Evolutionary conservation across 1,139 yeast species (phyloP).

Genomic region (Geotrichum histeridarum): DNA sequence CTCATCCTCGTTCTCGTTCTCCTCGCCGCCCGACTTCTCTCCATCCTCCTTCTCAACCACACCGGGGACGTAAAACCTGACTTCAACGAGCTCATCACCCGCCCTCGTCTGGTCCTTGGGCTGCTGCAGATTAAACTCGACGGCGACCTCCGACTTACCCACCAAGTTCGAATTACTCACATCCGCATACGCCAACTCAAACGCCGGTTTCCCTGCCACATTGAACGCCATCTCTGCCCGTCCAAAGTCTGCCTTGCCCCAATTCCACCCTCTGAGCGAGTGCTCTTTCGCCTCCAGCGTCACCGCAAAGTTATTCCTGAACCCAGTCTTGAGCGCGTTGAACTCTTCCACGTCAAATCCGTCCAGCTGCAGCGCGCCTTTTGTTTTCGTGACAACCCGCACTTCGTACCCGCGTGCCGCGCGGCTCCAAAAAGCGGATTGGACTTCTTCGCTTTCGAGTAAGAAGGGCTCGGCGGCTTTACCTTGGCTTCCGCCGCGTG

Average conservation of each 20-base stretch:
- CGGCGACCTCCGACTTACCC: constrained; percentile 88
- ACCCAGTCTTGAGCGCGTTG: constrained; percentile 71
- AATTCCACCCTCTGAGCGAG: constrained; percentile 96
- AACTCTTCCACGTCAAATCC: constrained; percentile 86
- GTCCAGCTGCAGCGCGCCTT: constrained; percentile 81
- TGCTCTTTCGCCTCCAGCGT: constrained; percentile 81
- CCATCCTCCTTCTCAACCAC: constrained; percentile 47
- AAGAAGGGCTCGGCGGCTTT: constrained; percentile 68
- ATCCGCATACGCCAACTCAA: constrained; percentile 79
- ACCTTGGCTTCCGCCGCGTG: constrained; percentile 43
- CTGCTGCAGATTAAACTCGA: constrained; percentile 68
- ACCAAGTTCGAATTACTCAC: constrained; percentile 87
- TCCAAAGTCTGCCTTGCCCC: constrained; percentile 94
- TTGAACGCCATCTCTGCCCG: constrained; percentile 85
- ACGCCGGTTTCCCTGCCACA: constrained; percentile 82
- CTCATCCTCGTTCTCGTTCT: constrained; percentile 39
- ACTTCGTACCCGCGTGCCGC: constrained; percentile 90
- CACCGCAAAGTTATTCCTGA: constrained; percentile 69
- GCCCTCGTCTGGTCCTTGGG: constrained; percentile 57
- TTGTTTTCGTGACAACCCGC: constrained; percentile 80
- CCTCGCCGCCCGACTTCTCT: constrained; percentile 30
- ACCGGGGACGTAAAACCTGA: constrained; percentile 91
- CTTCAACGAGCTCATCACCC: constrained; percentile 93
- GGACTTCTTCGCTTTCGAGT: constrained; percentile 77
- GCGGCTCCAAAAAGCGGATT: constrained; percentile 83